Base-by-base conservation (phyloP, 495 filamentous ascomycete genomes). In the Baudoinia panamericana region DNA sequence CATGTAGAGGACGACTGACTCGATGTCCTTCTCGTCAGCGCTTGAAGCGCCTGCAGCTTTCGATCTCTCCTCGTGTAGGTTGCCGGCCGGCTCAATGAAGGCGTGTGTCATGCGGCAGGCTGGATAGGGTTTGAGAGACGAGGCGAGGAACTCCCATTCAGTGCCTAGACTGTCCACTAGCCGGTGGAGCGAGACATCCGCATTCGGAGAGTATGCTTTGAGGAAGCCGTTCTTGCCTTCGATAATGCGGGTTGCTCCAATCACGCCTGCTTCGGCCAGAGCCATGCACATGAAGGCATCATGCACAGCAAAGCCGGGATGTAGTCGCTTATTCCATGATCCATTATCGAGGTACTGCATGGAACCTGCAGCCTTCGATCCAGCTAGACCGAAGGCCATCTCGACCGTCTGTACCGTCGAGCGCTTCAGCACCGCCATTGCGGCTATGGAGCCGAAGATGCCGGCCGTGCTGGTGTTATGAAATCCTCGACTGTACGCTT, bases 261-360 rank as follows among this genome's bases (percentile, higher is more conserved):
- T 16, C 13, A 50, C 50, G 2, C 53, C 53, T 2, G 50, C 40
- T 37, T 56, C 53, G 5, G 53, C 53, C 17, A 56, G 41, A 13
- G 41, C 41, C 17, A 56, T 42, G 33, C 50, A 53, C 31, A 50
- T 39, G 33, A 56, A 53, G 12, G 50, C 53, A 36, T 56, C 53
- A 24, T 56, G 53, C 26, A 51, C 53, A 1, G 53, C 53, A 36
- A 56, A 56, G 1, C 50, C 53, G 6, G 53, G 50, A 26, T 56
- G 53, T 13, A 56, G 46, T 17, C 53, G 39, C 39, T 56, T 56
- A 31, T 56, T 56, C 42, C 50, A 53, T 30, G 36, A 44, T 3
- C 53, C 53, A 30, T 56, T 56, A 20, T 51, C 50, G n/a, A 56
- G 42, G 29, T 53, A 56, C 32, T 56, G 53, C 53, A 56, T 56